Percentiles rank a stretch among this genome's conserved stretches.
Conservation (phyloP, 2,329 filamentous ascomycete species). For the Didymosphaeria variabile region DNA sequence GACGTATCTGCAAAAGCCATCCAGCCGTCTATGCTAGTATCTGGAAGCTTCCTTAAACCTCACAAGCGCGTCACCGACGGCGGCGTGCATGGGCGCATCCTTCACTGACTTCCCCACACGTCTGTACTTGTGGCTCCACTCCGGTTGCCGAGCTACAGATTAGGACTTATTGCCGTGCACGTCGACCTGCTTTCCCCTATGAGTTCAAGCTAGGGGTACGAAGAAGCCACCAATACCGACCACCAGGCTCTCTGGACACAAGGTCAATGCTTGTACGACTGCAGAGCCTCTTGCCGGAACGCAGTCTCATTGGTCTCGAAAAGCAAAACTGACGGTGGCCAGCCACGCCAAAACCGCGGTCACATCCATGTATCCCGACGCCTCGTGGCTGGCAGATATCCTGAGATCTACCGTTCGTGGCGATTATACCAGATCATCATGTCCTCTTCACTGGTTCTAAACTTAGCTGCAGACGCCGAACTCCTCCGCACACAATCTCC, state of each 20-base stretch:
- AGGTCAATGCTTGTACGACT: conserved; percentile 31
- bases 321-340: conserved; percentile 31
- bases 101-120: conserved; percentile 10
- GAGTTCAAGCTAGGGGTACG: conserved; percentile 1
- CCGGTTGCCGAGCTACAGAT: neutral
- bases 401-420: conserved; percentile 17
- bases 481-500: conserved; percentile 32
- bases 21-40: conserved; percentile 23
- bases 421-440: neutral
- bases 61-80: neutral
- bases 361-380: conserved; percentile 21
- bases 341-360: conserved; percentile 20
- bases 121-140: conserved; percentile 17
- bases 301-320: conserved; percentile 34
- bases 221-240: conserved; percentile 35
- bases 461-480: conserved; percentile 28
- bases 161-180: neutral
- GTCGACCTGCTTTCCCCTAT: conserved; percentile 8
- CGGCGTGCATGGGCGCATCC: neutral
- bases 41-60: conserved; percentile 1
- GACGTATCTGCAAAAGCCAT: conserved; percentile 7
- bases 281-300: conserved; percentile 29
- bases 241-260: conserved; percentile 25
- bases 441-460: conserved; percentile 1
- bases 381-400: conserved; percentile 26